These are phyloP conservation scores for Teunomyces aglyptinius DNA, from an alignment of 805 yeast species.

Conservation along the genomic window DNA sequence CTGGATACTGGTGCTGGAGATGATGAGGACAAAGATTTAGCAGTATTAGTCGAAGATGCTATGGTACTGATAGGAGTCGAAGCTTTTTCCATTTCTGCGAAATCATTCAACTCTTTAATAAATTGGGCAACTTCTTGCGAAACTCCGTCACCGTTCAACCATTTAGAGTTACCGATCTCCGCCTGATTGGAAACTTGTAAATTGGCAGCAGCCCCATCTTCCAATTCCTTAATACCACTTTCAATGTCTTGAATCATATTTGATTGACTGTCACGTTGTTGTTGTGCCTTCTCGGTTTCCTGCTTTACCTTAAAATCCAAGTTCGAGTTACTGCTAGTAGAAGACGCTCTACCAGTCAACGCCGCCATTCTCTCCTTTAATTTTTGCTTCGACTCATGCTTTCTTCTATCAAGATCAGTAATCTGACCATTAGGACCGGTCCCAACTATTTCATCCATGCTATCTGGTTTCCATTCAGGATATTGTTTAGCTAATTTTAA, in stretches of 20 bases:
- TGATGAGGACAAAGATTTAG: constrained; percentile 3
- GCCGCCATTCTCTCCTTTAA: constrained; percentile 89
- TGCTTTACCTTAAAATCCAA: constrained; percentile 54
- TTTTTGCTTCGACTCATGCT: constrained; percentile 75
- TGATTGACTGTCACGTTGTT: constrained; percentile 55
- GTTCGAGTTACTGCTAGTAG: constrained; percentile 46
- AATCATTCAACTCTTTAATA: constrained; percentile 50
- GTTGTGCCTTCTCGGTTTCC: constrained; percentile 50
- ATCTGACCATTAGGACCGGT: constrained; percentile 85
- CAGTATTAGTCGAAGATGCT: constrained; percentile 5
- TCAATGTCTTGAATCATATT: constrained; percentile 69
- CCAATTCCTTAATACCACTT: constrained; percentile 62
- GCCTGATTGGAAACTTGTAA: constrained; percentile 43
- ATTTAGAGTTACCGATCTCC: constrained; percentile 58
- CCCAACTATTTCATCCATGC: constrained; percentile 52
- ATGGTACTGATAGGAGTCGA: background rate
- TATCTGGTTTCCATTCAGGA: constrained; percentile 56
- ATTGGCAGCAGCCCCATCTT: constrained; percentile 44
- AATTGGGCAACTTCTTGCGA: constrained; percentile 60
- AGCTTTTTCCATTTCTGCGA: background rate
- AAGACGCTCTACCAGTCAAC: constrained; percentile 71
- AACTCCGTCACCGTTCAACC: constrained; percentile 82
- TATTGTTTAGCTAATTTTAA: constrained; percentile 54
- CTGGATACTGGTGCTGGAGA: constrained; percentile 13
- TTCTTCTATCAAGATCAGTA: constrained; percentile 78